phyloP scores from a whole-genome alignment of 345 rosid genomes.

The Geranium rotundifolium region DNA sequence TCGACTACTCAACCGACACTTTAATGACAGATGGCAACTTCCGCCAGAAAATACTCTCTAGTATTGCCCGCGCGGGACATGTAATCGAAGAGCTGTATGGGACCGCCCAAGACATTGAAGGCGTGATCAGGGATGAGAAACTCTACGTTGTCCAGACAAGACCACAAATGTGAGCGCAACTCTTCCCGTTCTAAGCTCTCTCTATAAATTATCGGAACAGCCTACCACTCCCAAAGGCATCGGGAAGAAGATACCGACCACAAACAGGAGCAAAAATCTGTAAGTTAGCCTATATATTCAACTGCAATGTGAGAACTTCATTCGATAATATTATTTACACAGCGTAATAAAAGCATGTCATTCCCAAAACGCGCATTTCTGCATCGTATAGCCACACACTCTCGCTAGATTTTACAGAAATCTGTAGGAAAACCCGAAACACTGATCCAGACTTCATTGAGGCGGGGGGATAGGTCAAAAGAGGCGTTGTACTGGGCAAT shows the following conservation, averaged over 20 bases:
- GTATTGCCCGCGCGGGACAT: slow-evolving; percentile 69
- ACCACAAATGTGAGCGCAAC: slow-evolving; percentile 64
- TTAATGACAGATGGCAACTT: slow-evolving; percentile 55
- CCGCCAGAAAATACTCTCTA: slow-evolving; percentile 50
- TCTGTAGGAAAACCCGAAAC: slow-evolving; percentile 13
- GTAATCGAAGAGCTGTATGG: slow-evolving; percentile 81
- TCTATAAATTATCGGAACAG: background rate
- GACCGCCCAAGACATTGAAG: slow-evolving; percentile 92
- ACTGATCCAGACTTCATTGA: slow-evolving; percentile 40
- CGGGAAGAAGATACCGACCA: background rate
- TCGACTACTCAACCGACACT: slow-evolving; percentile 75
- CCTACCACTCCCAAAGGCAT: background rate
- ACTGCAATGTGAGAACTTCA: too few relatives aligned
- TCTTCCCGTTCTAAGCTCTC: slow-evolving; percentile 7
- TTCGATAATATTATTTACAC: too few relatives aligned
- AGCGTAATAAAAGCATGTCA: too few relatives aligned
- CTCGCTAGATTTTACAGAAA: background rate
- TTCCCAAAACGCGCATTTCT: background rate
- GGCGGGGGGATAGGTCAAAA: slow-evolving; percentile 13
- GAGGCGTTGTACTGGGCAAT: slow-evolving; percentile 43
- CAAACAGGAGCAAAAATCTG: too few relatives aligned
- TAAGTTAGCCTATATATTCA: too few relatives aligned
- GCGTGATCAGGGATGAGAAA: slow-evolving; percentile 77
- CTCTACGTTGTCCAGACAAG: slow-evolving; percentile 90
- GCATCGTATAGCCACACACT: slow-evolving; percentile 12